These are phyloP conservation scores for Fusarium globosum DNA, from an alignment of 2,329 filamentous ascomycete genomes.

Conservation along the genomic window DNA sequence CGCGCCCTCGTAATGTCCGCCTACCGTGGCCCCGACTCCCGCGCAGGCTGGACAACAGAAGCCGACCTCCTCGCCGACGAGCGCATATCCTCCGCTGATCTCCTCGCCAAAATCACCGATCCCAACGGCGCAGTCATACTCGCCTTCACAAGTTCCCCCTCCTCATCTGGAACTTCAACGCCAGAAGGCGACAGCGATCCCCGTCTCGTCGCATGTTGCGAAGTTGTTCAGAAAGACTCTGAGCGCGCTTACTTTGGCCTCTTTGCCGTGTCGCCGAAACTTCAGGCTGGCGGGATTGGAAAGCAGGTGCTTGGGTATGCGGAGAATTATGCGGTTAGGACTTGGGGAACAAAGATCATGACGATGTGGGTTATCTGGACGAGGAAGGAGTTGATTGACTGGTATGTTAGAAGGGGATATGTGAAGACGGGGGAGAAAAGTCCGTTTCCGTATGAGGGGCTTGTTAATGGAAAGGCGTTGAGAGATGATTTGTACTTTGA, in stretches of 20 bases:
- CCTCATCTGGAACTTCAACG: slow-evolving; percentile 14
- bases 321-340: slow-evolving; percentile 51
- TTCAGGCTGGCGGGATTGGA: slow-evolving; percentile 59
- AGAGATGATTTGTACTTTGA: slow-evolving; percentile 58
- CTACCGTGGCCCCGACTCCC: slow-evolving; percentile 56
- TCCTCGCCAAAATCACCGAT: slow-evolving; percentile 54
- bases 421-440: slow-evolving; percentile 50
- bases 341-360: slow-evolving; percentile 50
- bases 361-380: slow-evolving; percentile 59
- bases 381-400: slow-evolving; percentile 57
- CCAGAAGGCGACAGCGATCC: slow-evolving; percentile 34
- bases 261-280: slow-evolving; percentile 58
- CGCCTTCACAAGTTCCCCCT: slow-evolving; percentile 35
- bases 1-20: slow-evolving; percentile 56
- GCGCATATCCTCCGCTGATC: slow-evolving; percentile 54
- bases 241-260: slow-evolving; percentile 58
- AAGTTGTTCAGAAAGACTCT: slow-evolving; percentile 48
- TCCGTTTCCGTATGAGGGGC: slow-evolving; percentile 56
- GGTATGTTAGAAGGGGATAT: slow-evolving; percentile 60
- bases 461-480: slow-evolving; percentile 52
- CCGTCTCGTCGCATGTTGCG: slow-evolving; percentile 57
- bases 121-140: slow-evolving; percentile 53
- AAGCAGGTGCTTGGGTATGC: slow-evolving; percentile 54
- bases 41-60: slow-evolving; percentile 60
- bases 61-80: slow-evolving; percentile 56